These are phyloP conservation scores for Closterium sp. DNA, from an alignment of 139 green algal species.

Conservation along the genomic window DNA sequence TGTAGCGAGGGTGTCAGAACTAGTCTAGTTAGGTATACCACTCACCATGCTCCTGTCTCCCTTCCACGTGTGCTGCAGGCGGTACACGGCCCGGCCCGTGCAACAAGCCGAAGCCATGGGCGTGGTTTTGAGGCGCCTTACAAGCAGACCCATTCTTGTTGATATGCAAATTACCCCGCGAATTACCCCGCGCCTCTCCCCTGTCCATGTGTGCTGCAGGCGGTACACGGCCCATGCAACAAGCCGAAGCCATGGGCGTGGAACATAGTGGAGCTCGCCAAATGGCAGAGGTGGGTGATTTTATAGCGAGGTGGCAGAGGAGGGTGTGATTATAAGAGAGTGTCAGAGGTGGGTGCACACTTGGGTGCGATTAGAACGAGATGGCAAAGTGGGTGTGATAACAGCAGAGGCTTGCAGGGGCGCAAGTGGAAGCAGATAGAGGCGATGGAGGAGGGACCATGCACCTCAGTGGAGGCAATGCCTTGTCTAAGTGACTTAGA, in stretches of 20 bases:
- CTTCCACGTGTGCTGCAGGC: not conserved
- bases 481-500: too few species aligned
- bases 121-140: constrained; percentile 57
- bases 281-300: constrained; percentile 55
- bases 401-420: not conserved
- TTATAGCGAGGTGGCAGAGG: too few species aligned
- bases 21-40: too few species aligned
- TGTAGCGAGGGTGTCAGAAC: too few species aligned
- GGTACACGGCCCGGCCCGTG: constrained; percentile 69
- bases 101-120: constrained; percentile 79
- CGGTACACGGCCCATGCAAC: constrained; percentile 70
- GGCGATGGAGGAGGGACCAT: too few species aligned
- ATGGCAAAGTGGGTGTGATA: not conserved
- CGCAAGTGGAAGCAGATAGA: too few species aligned
- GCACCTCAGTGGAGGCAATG: too few species aligned
- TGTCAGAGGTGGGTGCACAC: too few species aligned
- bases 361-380: too few species aligned
- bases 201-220: not conserved
- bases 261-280: constrained; percentile 82
- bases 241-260: constrained; percentile 81
- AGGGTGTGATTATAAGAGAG: too few species aligned
- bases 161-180: too few species aligned
- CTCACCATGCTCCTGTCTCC: not conserved
- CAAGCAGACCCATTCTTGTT: too few species aligned
- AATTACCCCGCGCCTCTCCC: not conserved